phyloP scores from a whole-genome alignment of 495 filamentous ascomycete species.

The Daldinia grandis region DNA sequence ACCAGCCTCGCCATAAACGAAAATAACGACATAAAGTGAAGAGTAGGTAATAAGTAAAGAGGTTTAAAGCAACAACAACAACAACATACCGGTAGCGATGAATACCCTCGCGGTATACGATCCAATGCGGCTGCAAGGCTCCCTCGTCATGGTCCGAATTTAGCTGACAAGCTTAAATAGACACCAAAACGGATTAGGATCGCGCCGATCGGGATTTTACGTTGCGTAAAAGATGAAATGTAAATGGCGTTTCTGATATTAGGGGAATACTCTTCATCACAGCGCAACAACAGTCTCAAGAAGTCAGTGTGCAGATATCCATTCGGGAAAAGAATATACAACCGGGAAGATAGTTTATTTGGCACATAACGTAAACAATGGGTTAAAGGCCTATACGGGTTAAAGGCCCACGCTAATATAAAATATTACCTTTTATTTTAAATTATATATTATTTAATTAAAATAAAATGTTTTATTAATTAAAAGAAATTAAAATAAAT shows the following conservation, averaged over 20 bases:
- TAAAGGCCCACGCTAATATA: too few relatives aligned
- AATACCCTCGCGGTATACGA: conserved; percentile 10
- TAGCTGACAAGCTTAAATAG: conserved; percentile 10
- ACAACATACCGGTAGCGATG: conserved; percentile 18
- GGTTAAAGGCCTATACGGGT: too few relatives aligned
- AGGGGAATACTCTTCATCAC: conserved; percentile 7
- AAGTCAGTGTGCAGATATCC: not conserved
- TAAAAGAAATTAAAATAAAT: too few relatives aligned
- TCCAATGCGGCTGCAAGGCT: conserved; percentile 9
- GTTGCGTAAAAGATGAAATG: not conserved
- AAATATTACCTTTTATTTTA: too few relatives aligned
- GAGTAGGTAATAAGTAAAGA: not conserved
- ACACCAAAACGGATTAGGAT: conserved; percentile 7
- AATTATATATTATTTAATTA: too few relatives aligned
- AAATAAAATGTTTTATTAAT: too few relatives aligned
- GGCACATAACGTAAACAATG: too few relatives aligned
- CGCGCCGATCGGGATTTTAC: conserved; percentile 26
- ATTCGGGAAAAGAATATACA: not conserved
- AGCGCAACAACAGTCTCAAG: not conserved
- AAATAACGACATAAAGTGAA: not conserved
- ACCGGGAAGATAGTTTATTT: conserved; percentile 10
- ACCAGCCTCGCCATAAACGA: conserved; percentile 40
- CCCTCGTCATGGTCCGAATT: conserved; percentile 31
- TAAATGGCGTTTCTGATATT: not conserved
- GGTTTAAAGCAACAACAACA: too few relatives aligned